phyloP scores from a whole-genome alignment of 2,329 filamentous ascomycete genomes.

The Neonectria sp. region DNA sequence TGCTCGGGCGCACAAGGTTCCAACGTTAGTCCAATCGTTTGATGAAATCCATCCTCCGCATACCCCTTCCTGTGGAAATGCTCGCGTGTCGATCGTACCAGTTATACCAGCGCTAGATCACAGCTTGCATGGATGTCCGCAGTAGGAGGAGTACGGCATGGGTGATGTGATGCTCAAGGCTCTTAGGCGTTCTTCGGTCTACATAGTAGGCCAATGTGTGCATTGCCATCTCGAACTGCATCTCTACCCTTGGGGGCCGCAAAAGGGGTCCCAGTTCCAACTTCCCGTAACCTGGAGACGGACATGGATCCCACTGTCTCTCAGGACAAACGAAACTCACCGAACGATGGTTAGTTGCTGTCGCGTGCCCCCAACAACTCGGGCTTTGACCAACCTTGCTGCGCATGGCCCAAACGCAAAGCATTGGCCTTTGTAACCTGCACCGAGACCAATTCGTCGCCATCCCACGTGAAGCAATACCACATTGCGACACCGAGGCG shows the following conservation, averaged over 20 bases:
- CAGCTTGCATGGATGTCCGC: conserved; percentile 20
- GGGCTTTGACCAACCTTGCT: conserved; percentile 5
- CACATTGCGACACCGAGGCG: conserved; percentile 45
- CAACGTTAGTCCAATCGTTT: conserved; percentile 18
- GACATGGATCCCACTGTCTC: background rate
- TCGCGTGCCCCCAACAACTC: conserved; percentile 21
- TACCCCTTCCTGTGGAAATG: conserved; percentile 24
- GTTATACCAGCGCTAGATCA: conserved; percentile 24
- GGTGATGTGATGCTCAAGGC: background rate
- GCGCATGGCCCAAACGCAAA: conserved; percentile 1
- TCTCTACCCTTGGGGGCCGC: conserved; percentile 7
- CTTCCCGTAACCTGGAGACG: background rate
- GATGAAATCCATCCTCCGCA: conserved; percentile 16
- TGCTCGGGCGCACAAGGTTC: background rate
- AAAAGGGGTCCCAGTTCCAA: background rate
- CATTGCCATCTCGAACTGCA: background rate
- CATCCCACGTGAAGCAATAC: conserved; percentile 46
- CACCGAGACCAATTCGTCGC: conserved; percentile 8
- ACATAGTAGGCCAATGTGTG: background rate
- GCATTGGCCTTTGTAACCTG: background rate
- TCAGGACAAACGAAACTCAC: conserved; percentile 7
- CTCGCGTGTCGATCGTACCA: conserved; percentile 37
- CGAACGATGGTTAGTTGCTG: conserved; percentile 14
- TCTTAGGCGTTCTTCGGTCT: background rate
- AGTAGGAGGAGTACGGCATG: background rate